Base-by-base conservation (phyloP, 495 filamentous ascomycete species). In the Poronia punctata region DNA sequence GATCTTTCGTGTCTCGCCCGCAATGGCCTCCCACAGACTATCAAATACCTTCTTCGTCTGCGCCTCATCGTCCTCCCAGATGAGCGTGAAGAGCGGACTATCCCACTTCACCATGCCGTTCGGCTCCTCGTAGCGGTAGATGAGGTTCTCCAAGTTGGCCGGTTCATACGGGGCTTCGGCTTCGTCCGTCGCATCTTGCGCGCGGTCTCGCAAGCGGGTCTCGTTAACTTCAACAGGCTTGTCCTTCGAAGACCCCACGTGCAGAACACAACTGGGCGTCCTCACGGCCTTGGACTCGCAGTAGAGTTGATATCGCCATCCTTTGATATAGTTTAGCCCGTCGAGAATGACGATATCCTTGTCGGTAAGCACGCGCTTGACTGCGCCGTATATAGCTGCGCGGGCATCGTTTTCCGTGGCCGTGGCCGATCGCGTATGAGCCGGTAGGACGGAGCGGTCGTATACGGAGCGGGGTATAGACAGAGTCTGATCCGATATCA, bases 311-410 rank as follows among this genome's bases (percentile, higher is more conserved):
- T 98, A 98, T 28, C 92, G 73, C 71, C 84, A 96, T 16, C 92
- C 92, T 62, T 98, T 98, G 65, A 98, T 98, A 64, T 97, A 97
- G 56, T 97, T 96, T 56, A 89, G 74, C 5, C 83, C 84, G 62
- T 95, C 88, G 5, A 88, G 74, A 31, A 98, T 78, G 42, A 97
- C 88, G 43, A 98, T 80, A 50, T 84, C 86, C 49, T 88, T 81
- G 19, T 75, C 74, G 14, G 75, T 76, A 19, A 98, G 72, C 25
- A 75, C 72, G 25, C 92, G 78, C 68, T 95, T 96, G 20, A 94
- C 78, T 28, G 89, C 85, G 19, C 80, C 84, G 58, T 84, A 92
- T 22, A 84, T 74, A 9, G 85, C 74, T 2, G 88, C 90, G n/a
- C 92, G 80, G 2, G 88, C 86, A 59, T 93, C 83, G 61, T 98